A percentile compares a stretch with the other conserved stretches of the same genome.
Evolutionary conservation across 176 grass and related monocot genomes (phyloP).

Genomic region (Bolboschoenus planiculmis): DNA sequence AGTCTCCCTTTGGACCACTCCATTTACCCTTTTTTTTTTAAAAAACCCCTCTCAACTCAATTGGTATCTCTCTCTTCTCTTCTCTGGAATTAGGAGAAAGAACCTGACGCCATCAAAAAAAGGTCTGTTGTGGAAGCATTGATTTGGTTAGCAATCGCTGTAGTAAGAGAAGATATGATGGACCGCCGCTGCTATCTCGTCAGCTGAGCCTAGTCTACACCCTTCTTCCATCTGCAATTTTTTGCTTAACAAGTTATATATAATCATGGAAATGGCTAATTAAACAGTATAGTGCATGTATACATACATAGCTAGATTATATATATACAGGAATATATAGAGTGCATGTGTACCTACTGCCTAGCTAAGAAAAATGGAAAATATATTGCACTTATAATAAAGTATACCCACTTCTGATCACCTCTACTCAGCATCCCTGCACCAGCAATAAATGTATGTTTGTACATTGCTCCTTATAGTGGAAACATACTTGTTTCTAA

Average conservation of each 20-base stretch:
- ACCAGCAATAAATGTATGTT: background rate
- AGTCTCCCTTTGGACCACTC: background rate
- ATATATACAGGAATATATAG: background rate
- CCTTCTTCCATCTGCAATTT: constrained; percentile 76
- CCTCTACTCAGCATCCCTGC: background rate
- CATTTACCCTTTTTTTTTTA: background rate
- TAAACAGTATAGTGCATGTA: too few species aligned
- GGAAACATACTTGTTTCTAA: background rate
- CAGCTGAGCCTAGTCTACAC: constrained; percentile 77
- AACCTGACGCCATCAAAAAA: constrained; percentile 3
- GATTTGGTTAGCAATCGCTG: constrained; percentile 33
- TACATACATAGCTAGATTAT: background rate
- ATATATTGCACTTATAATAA: background rate
- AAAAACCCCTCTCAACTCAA: background rate
- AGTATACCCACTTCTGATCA: background rate
- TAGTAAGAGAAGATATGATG: constrained; percentile 90
- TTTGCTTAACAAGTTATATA: background rate
- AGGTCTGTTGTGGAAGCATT: background rate
- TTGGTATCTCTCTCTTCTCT: background rate
- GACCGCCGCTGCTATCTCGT: constrained; percentile 84
- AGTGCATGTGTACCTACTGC: background rate
- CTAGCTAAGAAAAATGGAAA: background rate
- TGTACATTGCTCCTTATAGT: constrained; percentile 1
- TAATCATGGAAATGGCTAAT: background rate
- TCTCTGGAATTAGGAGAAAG: background rate